Conservation (phyloP, 2,329 filamentous ascomycete species). For the Colletotrichum sp. region DNA sequence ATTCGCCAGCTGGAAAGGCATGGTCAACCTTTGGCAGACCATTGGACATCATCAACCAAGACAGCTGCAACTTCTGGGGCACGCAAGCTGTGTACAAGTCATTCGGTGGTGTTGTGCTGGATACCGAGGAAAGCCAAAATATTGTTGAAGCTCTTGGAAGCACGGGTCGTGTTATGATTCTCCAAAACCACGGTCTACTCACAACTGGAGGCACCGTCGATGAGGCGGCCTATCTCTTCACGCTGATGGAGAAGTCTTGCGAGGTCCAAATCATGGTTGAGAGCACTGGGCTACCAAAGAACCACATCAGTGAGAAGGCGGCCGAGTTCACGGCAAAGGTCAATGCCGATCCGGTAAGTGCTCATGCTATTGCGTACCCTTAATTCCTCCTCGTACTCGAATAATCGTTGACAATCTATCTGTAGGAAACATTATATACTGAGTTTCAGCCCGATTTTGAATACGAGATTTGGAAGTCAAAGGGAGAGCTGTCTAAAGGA, state of each 20-base stretch:
- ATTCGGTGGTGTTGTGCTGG: neutral
- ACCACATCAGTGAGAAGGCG: constrained; percentile 39
- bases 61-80: constrained; percentile 60
- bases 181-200: constrained; percentile 69
- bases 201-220: constrained; percentile 70
- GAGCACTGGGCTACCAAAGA: constrained; percentile 29
- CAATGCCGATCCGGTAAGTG: neutral
- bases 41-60: constrained; percentile 68
- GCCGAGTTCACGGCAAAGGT: constrained; percentile 23
- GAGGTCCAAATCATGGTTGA: constrained; percentile 38
- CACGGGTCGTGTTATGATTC: constrained; percentile 56
- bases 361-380: neutral
- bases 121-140: neutral
- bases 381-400: neutral
- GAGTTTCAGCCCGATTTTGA: neutral
- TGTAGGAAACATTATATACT: neutral
- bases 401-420: neutral
- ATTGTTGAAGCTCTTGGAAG: constrained; percentile 53
- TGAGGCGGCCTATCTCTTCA: constrained; percentile 70
- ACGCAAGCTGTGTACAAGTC: constrained; percentile 63
- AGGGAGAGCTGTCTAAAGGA: neutral
- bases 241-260: constrained; percentile 34
- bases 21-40: constrained; percentile 63
- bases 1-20: constrained; percentile 63
- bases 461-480: neutral